Conservation (phyloP, 2,329 filamentous ascomycete genomes). For the Diplodia mutila region DNA sequence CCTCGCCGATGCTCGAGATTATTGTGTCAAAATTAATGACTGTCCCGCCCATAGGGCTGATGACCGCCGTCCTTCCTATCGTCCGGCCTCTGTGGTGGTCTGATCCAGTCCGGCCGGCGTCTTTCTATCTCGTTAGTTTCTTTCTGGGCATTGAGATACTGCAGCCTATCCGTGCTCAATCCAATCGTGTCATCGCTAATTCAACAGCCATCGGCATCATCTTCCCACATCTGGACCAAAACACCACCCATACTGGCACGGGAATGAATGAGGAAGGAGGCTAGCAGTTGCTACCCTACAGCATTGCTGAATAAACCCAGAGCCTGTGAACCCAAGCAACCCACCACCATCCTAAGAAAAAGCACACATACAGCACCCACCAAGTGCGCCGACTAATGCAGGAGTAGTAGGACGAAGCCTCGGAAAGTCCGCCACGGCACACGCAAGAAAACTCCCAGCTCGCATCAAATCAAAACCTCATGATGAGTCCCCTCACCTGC, state of each 20-base stretch:
- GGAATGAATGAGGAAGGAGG: not conserved
- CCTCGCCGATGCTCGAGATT: not conserved
- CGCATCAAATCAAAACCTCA: conserved; percentile 18
- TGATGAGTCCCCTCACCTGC: not conserved
- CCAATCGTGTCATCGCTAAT: not conserved
- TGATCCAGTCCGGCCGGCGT: not conserved
- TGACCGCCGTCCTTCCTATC: not conserved
- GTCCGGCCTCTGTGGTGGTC: not conserved
- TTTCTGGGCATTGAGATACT: not conserved
- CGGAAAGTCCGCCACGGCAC: conserved; percentile 21
- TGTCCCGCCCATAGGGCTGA: conserved; percentile 3
- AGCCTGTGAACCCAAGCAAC: conserved; percentile 9
- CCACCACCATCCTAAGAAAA: conserved; percentile 16
- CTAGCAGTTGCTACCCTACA: conserved; percentile 21
- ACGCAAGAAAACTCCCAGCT: conserved; percentile 25
- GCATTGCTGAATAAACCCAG: conserved; percentile 16
- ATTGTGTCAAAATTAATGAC: conserved; percentile 10
- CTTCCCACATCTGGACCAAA: not conserved
- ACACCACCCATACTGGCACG: not conserved
- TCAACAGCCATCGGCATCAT: not conserved
- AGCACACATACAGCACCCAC: conserved; percentile 19
- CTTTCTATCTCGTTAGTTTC: not conserved
- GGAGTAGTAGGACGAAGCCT: conserved; percentile 23
- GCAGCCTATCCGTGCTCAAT: not conserved
- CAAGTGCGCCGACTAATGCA: conserved; percentile 26